Evolutionary conservation across 345 rosid species (phyloP).

Genomic region (Populus nigra): DNA sequence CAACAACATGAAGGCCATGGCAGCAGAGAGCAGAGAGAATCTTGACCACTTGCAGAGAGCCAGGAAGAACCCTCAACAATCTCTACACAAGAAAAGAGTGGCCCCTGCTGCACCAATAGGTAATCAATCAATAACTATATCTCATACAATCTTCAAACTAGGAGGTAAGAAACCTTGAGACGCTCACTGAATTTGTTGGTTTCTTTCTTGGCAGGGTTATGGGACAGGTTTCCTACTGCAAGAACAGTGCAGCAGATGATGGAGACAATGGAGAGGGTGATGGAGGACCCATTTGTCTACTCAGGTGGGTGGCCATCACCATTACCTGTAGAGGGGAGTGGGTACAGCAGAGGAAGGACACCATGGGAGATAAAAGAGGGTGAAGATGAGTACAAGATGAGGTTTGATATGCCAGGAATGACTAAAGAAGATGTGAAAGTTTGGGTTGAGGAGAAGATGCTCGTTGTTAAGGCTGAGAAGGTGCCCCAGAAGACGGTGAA

Average conservation of each 20-base stretch:
- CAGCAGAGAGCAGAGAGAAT: conserved; percentile 35
- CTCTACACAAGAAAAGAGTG: conserved; percentile 30
- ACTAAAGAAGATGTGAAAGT: conserved; percentile 59
- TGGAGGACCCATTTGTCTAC: conserved; percentile 47
- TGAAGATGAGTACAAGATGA: conserved; percentile 49
- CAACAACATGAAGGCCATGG: conserved; percentile 25
- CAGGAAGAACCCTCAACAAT: conserved; percentile 18
- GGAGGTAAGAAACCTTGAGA: not conserved
- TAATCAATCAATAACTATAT: conserved; percentile 4
- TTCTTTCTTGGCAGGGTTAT: conserved; percentile 12
- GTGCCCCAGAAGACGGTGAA: conserved; percentile 17
- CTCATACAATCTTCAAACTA: not conserved
- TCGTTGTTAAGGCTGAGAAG: conserved; percentile 57
- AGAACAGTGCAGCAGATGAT: conserved; percentile 66
- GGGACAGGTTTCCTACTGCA: conserved; percentile 49
- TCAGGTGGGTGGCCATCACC: conserved; percentile 35
- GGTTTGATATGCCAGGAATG: conserved; percentile 79
- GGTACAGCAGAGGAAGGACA: conserved; percentile 51
- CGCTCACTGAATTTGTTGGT: not conserved
- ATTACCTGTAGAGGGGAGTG: conserved; percentile 14
- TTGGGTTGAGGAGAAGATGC: conserved; percentile 61
- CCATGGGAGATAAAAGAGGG: conserved; percentile 70
- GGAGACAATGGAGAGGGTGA: conserved; percentile 62
- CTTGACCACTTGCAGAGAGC: conserved; percentile 49
- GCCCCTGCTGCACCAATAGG: conserved; percentile 43